Evolutionary conservation across 1,139 yeast species (phyloP), one percentile per base, ranked within the genome.

Genomic region (Candida pseudocylindracea): DNA sequence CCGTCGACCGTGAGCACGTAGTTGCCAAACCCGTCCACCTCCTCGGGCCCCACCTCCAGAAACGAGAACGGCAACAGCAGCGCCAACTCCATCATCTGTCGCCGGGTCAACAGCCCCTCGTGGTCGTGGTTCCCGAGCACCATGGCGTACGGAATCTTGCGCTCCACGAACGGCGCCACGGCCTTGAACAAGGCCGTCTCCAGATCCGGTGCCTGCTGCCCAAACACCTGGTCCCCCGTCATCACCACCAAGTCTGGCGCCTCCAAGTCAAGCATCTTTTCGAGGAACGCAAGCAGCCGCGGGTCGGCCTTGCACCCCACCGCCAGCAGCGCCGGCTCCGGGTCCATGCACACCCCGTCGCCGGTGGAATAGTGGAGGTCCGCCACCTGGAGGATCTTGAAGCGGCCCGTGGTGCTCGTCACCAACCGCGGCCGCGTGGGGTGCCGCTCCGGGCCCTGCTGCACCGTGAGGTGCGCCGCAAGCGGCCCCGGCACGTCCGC

Each of bases 341-440:
- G 74, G 46, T 81, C 88, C 34, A 71, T 54, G 44, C 95, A 83
- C 32, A 50, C 49, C 2, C 94, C 94, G 33, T 53, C 58, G 2
- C 85, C 88, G 0, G 88, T 76, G 8, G 81, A 65, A 44, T 76
- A 70, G 49, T 85, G 95, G 36, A 83, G 54, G 48, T 85, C 96
- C 1, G 94, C 91, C 2, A 83, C 64, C 2, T 51, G 45, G 31
- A 37, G 44, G 15, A 44, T 37, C 13, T 40, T 35, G 30, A 15
- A 15, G 6, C 20, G 6, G 20, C 20, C 20, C 6, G 4, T 15
- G 20, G 20, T 15, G 20, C 6, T 15, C 6, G 20, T 15, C 6
- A 6, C 6, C 20, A 15, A 15, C 20, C 20, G 4, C 6, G 20
- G 20, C 20, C 4, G 6, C 20, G 20, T n/a, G 20, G 20, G 20